Conservation (phyloP, 805 yeast genomes). For the Ogataea populi-albae region DNA sequence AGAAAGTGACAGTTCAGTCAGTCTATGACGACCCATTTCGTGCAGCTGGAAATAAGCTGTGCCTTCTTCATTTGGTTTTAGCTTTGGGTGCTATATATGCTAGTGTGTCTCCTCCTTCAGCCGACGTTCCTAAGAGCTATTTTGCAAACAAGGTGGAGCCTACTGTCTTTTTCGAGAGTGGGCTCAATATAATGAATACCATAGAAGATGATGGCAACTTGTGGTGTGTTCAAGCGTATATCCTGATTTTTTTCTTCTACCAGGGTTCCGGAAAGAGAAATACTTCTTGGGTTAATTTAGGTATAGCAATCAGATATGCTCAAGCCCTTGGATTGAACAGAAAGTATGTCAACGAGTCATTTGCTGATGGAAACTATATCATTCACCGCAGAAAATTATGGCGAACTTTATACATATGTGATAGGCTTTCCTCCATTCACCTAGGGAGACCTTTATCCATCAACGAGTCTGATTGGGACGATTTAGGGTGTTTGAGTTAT, state of each 20-base stretch:
- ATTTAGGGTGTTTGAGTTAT: slow-evolving; percentile 19
- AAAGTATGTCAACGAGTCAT: slow-evolving; percentile 36
- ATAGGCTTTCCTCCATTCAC: slow-evolving; percentile 30
- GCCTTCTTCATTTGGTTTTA: slow-evolving; percentile 38
- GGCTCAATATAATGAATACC: slow-evolving; percentile 28
- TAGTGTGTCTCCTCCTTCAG: slow-evolving; percentile 7
- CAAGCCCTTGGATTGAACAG: slow-evolving; percentile 42
- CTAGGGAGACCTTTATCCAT: slow-evolving; percentile 39
- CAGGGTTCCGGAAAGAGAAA: slow-evolving; percentile 39
- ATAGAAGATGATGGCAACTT: slow-evolving; percentile 38
- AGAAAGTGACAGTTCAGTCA: slow-evolving; percentile 26
- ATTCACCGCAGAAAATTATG: slow-evolving; percentile 33
- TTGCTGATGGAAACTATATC: slow-evolving; percentile 27
- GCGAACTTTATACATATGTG: slow-evolving; percentile 15
- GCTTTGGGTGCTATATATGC: slow-evolving; percentile 43
- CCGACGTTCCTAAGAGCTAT: slow-evolving; percentile 7
- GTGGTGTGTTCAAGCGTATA: slow-evolving; percentile 42
- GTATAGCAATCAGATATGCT: slow-evolving; percentile 41
- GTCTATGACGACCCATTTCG: slow-evolving; percentile 33
- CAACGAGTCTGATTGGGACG: slow-evolving; percentile 39
- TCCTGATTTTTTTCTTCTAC: slow-evolving; percentile 39
- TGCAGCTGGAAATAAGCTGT: slow-evolving; percentile 27
- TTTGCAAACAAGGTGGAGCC: slow-evolving; percentile 24
- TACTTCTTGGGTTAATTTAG: slow-evolving; percentile 43
- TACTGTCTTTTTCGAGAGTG: slow-evolving; percentile 35